Conservation (phyloP, 176 grass and related monocot species). For the Miscanthus lutarioriparius region DNA sequence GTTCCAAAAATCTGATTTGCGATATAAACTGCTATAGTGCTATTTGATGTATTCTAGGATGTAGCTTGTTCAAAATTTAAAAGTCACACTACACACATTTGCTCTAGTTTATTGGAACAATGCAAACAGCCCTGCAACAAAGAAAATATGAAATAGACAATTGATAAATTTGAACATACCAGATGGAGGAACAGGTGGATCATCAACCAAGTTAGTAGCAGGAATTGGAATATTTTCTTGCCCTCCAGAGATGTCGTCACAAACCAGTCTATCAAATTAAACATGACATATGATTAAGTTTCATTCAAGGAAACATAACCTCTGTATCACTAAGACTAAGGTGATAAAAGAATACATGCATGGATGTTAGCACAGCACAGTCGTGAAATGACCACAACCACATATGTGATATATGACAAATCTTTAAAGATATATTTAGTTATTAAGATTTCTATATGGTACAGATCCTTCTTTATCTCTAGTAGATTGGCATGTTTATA, state of each 20-base stretch:
- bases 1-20: neutral
- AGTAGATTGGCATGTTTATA: neutral
- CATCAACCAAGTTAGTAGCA: conserved; percentile 80
- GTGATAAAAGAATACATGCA: neutral
- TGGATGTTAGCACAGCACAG: neutral
- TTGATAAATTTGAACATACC: conserved; percentile 41
- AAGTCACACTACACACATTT: neutral
- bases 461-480: neutral
- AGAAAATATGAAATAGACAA: neutral
- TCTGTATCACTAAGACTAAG: neutral
- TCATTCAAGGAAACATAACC: neutral
- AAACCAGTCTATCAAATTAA: conserved; percentile 60
- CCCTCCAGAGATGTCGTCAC: conserved; percentile 73
- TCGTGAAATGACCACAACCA: neutral
- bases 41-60: neutral
- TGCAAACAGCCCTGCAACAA: neutral
- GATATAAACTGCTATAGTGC: neutral
- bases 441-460: neutral
- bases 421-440: neutral
- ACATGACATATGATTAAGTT: conserved; percentile 24
- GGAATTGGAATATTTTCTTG: conserved; percentile 84
- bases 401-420: neutral
- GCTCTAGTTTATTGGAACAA: neutral
- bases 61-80: neutral
- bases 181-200: conserved; percentile 67